A percentile compares a stretch with the other conserved stretches of the same genome.
Evolutionary conservation across 2,329 filamentous ascomycete genomes (phyloP).

Genomic region (Pseudocercospora crystallina): DNA sequence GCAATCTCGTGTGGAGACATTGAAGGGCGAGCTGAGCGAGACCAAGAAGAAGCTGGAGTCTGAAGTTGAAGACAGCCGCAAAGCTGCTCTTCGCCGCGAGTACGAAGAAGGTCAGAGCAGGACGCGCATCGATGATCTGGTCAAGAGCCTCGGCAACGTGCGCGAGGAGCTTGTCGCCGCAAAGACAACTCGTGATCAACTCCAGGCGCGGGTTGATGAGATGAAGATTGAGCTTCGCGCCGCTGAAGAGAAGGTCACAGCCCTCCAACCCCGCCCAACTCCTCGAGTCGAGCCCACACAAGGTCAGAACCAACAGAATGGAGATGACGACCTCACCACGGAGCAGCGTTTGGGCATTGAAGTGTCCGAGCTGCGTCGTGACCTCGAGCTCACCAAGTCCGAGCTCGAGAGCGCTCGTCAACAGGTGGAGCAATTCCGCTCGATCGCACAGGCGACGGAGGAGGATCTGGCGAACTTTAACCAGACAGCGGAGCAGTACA

Average conservation of each 20-base stretch:
- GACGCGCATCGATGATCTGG: slow-evolving; percentile 89
- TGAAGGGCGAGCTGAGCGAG: slow-evolving; percentile 75
- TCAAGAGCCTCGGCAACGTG: slow-evolving; percentile 72
- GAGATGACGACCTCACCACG: slow-evolving; percentile 54
- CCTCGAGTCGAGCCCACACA: slow-evolving; percentile 51
- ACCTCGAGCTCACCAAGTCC: slow-evolving; percentile 75
- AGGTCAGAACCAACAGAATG: slow-evolving; percentile 48
- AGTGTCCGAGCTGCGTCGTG: slow-evolving; percentile 80
- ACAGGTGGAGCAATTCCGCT: slow-evolving; percentile 83
- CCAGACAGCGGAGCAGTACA: slow-evolving; percentile 79
- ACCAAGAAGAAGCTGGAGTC: slow-evolving; percentile 81
- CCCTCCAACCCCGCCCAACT: slow-evolving; percentile 77
- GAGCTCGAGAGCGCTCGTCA: slow-evolving; percentile 79
- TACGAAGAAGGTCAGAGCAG: slow-evolving; percentile 86
- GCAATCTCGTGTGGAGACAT: slow-evolving; percentile 71
- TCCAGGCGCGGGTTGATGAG: slow-evolving; percentile 86
- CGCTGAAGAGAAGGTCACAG: slow-evolving; percentile 81
- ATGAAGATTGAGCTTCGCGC: slow-evolving; percentile 82
- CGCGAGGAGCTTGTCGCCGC: slow-evolving; percentile 83
- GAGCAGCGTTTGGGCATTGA: slow-evolving; percentile 83
- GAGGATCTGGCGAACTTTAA: slow-evolving; percentile 80
- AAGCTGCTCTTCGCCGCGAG: slow-evolving; percentile 78
- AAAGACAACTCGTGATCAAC: slow-evolving; percentile 84
- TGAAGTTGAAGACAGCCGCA: slow-evolving; percentile 81
- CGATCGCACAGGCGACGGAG: slow-evolving; percentile 82